Conservation (phyloP, 2,329 filamentous ascomycete genomes). For the Botrytis cinerea region DNA sequence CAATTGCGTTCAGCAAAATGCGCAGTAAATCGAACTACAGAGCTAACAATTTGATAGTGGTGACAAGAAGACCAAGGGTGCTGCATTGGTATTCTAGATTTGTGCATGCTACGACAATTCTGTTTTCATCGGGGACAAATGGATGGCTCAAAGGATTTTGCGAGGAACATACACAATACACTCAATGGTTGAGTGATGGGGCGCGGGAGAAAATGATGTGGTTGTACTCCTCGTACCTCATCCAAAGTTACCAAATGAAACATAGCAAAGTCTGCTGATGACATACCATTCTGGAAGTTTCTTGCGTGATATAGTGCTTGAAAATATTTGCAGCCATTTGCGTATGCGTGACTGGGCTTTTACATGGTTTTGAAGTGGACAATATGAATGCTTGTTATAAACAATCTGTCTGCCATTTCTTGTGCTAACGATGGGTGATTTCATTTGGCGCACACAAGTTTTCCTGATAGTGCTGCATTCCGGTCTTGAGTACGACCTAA, state of each 20-base stretch:
- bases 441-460: neutral
- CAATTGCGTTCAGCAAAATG: neutral
- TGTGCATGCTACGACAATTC: conserved; percentile 29
- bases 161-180: conserved; percentile 33
- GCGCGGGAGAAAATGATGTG: conserved; percentile 32
- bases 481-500: neutral
- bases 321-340: conserved; percentile 12
- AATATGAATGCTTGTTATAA: conserved; percentile 2
- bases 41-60: conserved; percentile 61
- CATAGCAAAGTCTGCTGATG: conserved; percentile 41
- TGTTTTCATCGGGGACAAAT: conserved; percentile 36
- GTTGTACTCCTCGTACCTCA: conserved; percentile 37
- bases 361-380: conserved; percentile 17
- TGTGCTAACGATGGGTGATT: neutral
- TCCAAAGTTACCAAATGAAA: conserved; percentile 37
- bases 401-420: neutral
- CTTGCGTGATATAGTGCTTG: conserved; percentile 19
- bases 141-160: conserved; percentile 31
- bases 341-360: conserved; percentile 15
- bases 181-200: conserved; percentile 35
- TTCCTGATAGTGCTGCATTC: neutral
- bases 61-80: conserved; percentile 99
- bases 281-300: conserved; percentile 20
- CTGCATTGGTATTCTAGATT: conserved; percentile 97
- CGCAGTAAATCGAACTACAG: neutral